A percentile compares a stretch with the other conserved stretches of the same genome.
phyloP scores from a whole-genome alignment of 176 grass and related monocot species.

The Zea mays region Zm-B73-REFERENCE-NAM-5.0 NC_050101.1:125928501-125929000 shows the following conservation, averaged over 20 bases:
- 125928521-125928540: neutral
- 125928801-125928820: too few species aligned
- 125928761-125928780: too few species aligned
- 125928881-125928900: neutral
- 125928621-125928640: neutral
- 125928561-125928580: neutral
- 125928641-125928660: too few species aligned
- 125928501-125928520: neutral
- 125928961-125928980: slow-evolving; percentile 33
- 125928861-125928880: neutral
- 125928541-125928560: neutral
- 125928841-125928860: neutral
- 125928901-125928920: neutral
- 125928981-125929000: neutral
- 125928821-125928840: too few species aligned
- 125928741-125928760: too few species aligned
- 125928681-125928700: too few species aligned
- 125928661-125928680: too few species aligned
- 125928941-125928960: neutral
- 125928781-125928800: too few species aligned
- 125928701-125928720: too few species aligned
- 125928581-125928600: neutral
- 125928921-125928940: neutral
- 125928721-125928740: too few species aligned
- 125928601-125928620: neutral